Evolutionary conservation across 2,329 filamentous ascomycete genomes (phyloP), one percentile per base, ranked within the genome.

Genomic region (Pseudocercospora eumusae): DNA sequence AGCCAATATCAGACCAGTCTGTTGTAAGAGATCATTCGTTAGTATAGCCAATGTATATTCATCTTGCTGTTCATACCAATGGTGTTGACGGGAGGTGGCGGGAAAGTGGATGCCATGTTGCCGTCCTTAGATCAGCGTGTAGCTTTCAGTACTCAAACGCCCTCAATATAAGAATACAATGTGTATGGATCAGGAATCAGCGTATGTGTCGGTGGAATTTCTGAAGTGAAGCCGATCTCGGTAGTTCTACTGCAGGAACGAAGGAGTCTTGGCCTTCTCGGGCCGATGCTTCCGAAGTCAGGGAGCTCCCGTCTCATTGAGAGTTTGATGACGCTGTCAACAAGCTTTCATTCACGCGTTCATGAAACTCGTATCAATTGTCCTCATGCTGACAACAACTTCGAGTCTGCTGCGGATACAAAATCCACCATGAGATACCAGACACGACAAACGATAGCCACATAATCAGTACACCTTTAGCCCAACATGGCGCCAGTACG

Each of bases 1-100:
- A 98, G 74, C 93, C 93, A 68, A 98, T 86, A 73, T 96, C 89
- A 76, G 84, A 86, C 93, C 93, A 98, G 83, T 98, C 92, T 86
- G 66, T 44, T 18, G 18, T 54, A 5, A 3, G 11, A 15, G 13
- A 42, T n/a, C 56, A 28, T 40, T 45, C 47, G 54, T 68, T 49
- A 69, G 62, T 52, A 50, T 54, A 25, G 44, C 31, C 47, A 21
- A 36, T 15, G 47, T 47, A 31, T 45, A 31, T 28, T 27, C 23
- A 31, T 27, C 33, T 47, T 53, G 15, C 21, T 25, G 10, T 56
- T 21, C 63, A 20, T 76, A 85, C 83, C 84, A 80, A 96, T 93
- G 67, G 89, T 89, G 73, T 86, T 86, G 69, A 90, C 86, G 3
- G 91, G 88, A 10, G 89, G 86, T 28, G 92, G 91, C 68, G 92